phyloP scores from a whole-genome alignment of 2,329 filamentous ascomycete genomes.

The Trichoderma sp. region DNA sequence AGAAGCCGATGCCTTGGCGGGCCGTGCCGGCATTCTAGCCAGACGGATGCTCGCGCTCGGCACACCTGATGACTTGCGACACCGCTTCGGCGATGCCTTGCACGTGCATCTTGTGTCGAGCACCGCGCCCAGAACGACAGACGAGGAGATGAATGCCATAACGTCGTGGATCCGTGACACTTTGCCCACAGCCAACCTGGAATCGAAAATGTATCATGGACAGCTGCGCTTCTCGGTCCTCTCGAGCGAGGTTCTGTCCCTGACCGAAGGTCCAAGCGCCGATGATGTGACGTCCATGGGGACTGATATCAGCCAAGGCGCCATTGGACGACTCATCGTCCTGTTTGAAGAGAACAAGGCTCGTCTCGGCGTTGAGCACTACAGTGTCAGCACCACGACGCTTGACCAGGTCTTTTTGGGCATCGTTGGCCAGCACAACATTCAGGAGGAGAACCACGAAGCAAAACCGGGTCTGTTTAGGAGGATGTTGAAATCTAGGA shows the following conservation, averaged over 20 bases:
- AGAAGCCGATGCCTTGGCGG: conserved; percentile 86
- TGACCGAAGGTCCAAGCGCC: conserved; percentile 29
- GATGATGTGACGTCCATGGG: conserved; percentile 30
- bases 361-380: conserved; percentile 75
- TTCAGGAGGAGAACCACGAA: conserved; percentile 68
- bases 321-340: conserved; percentile 70
- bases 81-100: conserved; percentile 74
- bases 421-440: conserved; percentile 79
- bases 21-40: conserved; percentile 82
- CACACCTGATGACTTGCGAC: conserved; percentile 69
- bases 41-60: conserved; percentile 83
- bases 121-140: conserved; percentile 70
- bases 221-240: conserved; percentile 84
- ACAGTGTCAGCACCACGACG: conserved; percentile 82
- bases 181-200: conserved; percentile 68
- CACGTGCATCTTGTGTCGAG: conserved; percentile 80
- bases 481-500: conserved; percentile 1
- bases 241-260: conserved; percentile 44
- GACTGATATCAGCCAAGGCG: conserved; percentile 44
- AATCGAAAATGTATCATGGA: conserved; percentile 77
- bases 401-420: conserved; percentile 88
- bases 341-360: conserved; percentile 71
- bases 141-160: conserved; percentile 67
- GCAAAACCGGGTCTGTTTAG: conserved; percentile 32
- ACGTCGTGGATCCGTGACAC: conserved; percentile 63